Percentiles rank a stretch among this genome's conserved stretches.
These are phyloP conservation scores for Pinus albicaulis DNA, from an alignment of 75 land plant species.

Conservation along the genomic window DNA sequence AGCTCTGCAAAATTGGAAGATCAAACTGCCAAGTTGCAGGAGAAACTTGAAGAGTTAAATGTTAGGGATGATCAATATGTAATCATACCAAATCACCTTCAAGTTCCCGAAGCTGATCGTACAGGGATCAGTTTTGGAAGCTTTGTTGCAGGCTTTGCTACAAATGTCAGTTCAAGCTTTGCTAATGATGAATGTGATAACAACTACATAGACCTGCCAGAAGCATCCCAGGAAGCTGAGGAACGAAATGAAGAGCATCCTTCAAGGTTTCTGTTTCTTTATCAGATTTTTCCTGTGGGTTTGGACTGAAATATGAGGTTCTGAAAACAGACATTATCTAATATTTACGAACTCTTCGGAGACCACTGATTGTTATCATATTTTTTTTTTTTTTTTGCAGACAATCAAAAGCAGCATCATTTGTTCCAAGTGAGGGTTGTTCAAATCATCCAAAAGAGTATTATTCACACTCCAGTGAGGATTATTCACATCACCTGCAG, in stretches of 20 bases:
- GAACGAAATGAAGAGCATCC: conserved; percentile 21
- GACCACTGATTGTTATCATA: too few relatives aligned
- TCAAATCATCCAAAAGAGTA: too few relatives aligned
- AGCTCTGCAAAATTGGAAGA: conserved; percentile 26
- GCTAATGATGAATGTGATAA: conserved; percentile 6
- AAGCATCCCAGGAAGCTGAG: conserved; percentile 3
- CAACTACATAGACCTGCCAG: neutral
- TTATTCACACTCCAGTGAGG: conserved; percentile 11
- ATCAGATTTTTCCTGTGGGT: too few relatives aligned
- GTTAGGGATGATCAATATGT: conserved; percentile 65
- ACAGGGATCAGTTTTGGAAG: conserved; percentile 84
- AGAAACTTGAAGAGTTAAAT: conserved; percentile 55
- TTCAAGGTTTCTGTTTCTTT: conserved; percentile 25
- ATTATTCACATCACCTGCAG: conserved; percentile 38
- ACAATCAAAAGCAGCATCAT: too few relatives aligned
- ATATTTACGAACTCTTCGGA: too few relatives aligned
- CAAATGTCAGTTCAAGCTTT: conserved; percentile 14
- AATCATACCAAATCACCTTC: conserved; percentile 85
- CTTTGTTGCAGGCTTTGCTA: conserved; percentile 50
- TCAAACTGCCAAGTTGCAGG: conserved; percentile 22
- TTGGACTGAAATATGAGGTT: too few relatives aligned
- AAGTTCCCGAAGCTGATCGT: conserved; percentile 84
- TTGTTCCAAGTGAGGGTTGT: too few relatives aligned
- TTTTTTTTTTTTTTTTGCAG: too few relatives aligned
- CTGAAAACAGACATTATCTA: too few relatives aligned